Evolutionary conservation across 805 yeast genomes (phyloP).

Genomic region (Cyberlindnera veronae): DNA sequence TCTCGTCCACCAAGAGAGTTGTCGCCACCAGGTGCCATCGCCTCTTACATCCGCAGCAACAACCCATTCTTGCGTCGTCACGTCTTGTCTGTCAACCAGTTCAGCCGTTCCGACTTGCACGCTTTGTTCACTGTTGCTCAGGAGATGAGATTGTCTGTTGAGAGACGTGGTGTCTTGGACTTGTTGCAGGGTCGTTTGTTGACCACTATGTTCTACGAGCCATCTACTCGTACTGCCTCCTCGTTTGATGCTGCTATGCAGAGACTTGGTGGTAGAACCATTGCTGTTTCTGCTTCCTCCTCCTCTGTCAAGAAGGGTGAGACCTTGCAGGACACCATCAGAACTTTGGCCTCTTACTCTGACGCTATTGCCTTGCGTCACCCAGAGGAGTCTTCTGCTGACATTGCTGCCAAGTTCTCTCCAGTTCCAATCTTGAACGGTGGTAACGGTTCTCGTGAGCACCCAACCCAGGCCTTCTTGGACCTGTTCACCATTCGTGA

Average conservation of each 20-base stretch:
- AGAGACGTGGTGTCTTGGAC: slow-evolving; percentile 92
- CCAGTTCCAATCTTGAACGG: slow-evolving; percentile 97
- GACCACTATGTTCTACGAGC: slow-evolving; percentile 96
- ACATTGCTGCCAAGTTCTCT: slow-evolving; percentile 91
- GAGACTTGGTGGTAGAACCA: slow-evolving; percentile 97
- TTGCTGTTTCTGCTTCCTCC: slow-evolving; percentile 75
- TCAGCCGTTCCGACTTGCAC: slow-evolving; percentile 86
- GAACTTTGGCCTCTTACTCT: slow-evolving; percentile 91
- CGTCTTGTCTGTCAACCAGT: slow-evolving; percentile 82
- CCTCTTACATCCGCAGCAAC: slow-evolving; percentile 70
- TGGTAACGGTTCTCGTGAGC: slow-evolving; percentile 97
- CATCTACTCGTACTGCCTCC: slow-evolving; percentile 94
- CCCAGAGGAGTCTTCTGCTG: slow-evolving; percentile 88
- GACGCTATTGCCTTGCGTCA: slow-evolving; percentile 98
- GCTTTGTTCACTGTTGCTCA: slow-evolving; percentile 94
- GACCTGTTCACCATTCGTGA: slow-evolving; percentile 98
- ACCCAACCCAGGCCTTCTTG: slow-evolving; percentile 97
- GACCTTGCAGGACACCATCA: slow-evolving; percentile 92
- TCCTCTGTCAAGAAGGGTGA: slow-evolving; percentile 99
- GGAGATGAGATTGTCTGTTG: slow-evolving; percentile 95
- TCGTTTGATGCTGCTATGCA: slow-evolving; percentile 99
- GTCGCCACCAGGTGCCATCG: slow-evolving; percentile 75
- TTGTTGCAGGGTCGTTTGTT: slow-evolving; percentile 84
- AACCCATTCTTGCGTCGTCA: slow-evolving; percentile 90
- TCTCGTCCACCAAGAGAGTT: slow-evolving; percentile 70